Evolutionary conservation across 768 basidiomycete genomes (phyloP).

Genomic region (Pisolithus tinctorius): DNA sequence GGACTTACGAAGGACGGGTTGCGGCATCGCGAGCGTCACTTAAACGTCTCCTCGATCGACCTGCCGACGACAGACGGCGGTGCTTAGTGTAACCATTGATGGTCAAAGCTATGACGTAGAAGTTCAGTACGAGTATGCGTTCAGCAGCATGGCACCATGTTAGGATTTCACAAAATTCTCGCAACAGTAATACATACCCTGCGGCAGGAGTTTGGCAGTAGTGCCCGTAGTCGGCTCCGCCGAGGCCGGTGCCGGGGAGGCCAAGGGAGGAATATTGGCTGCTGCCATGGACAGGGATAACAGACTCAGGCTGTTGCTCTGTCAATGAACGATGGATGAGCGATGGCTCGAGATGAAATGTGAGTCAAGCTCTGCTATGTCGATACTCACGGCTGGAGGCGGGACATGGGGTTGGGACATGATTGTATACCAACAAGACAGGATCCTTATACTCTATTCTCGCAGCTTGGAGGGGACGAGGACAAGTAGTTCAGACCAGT

Average conservation of each 20-base stretch:
- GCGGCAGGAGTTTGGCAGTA: slow-evolving; percentile 1
- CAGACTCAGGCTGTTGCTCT: slow-evolving; percentile 35
- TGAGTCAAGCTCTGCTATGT: background rate
- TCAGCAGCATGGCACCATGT: no score
- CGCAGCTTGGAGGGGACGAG: background rate
- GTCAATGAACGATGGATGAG: background rate
- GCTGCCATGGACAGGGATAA: slow-evolving; percentile 67
- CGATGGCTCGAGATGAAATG: background rate
- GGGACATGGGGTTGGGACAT: slow-evolving; percentile 8
- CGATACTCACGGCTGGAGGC: slow-evolving; percentile 6
- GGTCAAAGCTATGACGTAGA: slow-evolving; percentile 10
- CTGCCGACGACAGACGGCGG: slow-evolving; percentile 64
- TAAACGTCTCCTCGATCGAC: slow-evolving; percentile 61
- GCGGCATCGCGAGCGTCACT: slow-evolving; percentile 80
- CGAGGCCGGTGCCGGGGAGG: slow-evolving; percentile 20
- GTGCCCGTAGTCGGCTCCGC: slow-evolving; percentile 11
- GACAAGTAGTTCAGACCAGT: slow-evolving; percentile 1
- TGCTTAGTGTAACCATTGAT: slow-evolving; percentile 42
- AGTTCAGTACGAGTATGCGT: background rate
- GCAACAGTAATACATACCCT: slow-evolving; percentile 6
- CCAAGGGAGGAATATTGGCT: slow-evolving; percentile 42
- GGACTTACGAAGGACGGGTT: slow-evolving; percentile 62
- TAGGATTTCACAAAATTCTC: background rate
- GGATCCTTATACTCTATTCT: background rate
- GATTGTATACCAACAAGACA: background rate